Conservation (phyloP, 2,329 filamentous ascomycete species). For the Tetracladium maxilliforme region DNA sequence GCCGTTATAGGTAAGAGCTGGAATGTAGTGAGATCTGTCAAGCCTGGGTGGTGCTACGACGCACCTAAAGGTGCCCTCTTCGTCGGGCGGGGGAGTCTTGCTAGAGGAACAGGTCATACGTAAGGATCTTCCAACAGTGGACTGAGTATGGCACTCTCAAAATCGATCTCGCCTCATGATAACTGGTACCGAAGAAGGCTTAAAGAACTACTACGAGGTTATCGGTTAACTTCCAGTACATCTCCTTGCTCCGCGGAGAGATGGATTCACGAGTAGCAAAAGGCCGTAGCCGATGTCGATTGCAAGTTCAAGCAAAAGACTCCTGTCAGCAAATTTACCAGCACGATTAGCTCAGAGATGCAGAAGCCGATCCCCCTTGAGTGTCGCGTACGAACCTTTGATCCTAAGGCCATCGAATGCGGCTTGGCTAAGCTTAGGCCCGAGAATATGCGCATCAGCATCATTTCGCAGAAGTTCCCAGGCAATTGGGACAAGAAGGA, state of each 20-base stretch:
- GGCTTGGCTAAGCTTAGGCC: conserved; percentile 62
- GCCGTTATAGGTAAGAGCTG: no score
- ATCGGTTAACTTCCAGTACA: conserved; percentile 61
- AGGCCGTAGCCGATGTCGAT: conserved; percentile 78
- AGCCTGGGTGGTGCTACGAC: no score
- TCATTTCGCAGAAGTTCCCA: conserved; percentile 73
- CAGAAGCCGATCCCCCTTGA: conserved; percentile 79
- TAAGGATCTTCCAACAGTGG: no score
- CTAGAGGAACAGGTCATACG: no score
- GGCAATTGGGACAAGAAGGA: conserved; percentile 79
- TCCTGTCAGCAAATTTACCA: conserved; percentile 78
- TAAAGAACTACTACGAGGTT: conserved; percentile 44
- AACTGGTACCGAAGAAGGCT: conserved; percentile 52
- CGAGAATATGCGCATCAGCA: conserved; percentile 76
- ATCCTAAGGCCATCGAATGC: conserved; percentile 59
- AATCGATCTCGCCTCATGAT: no score
- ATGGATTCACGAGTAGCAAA: conserved; percentile 92
- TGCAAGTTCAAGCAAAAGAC: conserved; percentile 94
- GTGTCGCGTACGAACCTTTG: conserved; percentile 64
- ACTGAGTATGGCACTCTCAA: no score
- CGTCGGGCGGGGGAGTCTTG: no score
- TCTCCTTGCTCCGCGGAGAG: conserved; percentile 78
- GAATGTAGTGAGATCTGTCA: no score
- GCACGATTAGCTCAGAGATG: conserved; percentile 74
- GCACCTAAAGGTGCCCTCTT: no score